Percentiles rank a stretch among this genome's conserved stretches.
Evolutionary conservation across 2,329 filamentous ascomycete genomes (phyloP).

Genomic region (Ilyonectria destructans): DNA sequence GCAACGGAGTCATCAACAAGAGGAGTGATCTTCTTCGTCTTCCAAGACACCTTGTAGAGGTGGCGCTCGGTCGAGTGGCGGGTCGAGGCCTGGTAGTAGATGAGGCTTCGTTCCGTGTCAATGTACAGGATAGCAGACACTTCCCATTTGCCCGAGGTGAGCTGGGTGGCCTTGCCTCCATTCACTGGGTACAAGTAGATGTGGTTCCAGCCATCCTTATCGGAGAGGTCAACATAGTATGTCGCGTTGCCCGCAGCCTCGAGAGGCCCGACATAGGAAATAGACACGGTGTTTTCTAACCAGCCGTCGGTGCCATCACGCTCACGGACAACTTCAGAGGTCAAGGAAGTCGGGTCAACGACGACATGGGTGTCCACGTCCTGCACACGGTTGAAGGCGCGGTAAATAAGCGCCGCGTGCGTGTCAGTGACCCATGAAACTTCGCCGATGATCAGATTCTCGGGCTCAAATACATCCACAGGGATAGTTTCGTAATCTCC

Average conservation of each 20-base stretch:
- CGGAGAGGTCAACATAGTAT: slow-evolving; percentile 79
- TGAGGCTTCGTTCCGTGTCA: slow-evolving; percentile 68
- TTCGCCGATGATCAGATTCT: slow-evolving; percentile 78
- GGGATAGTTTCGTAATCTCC: slow-evolving; percentile 63
- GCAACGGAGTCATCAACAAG: slow-evolving; percentile 74
- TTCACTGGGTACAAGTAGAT: slow-evolving; percentile 75
- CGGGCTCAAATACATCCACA: slow-evolving; percentile 71
- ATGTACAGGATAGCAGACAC: slow-evolving; percentile 73
- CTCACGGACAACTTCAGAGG: slow-evolving; percentile 67
- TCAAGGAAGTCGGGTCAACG: slow-evolving; percentile 67
- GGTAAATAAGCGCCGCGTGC: slow-evolving; percentile 75
- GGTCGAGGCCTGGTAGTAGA: slow-evolving; percentile 78
- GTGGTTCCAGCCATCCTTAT: slow-evolving; percentile 79
- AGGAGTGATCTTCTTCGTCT: slow-evolving; percentile 67
- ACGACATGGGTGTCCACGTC: slow-evolving; percentile 75
- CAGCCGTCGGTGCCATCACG: slow-evolving; percentile 74
- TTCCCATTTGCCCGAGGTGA: slow-evolving; percentile 79
- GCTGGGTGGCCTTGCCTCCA: slow-evolving; percentile 68
- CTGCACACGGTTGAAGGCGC: slow-evolving; percentile 79
- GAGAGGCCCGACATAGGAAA: slow-evolving; percentile 68
- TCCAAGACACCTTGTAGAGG: slow-evolving; percentile 76
- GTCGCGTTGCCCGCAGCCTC: slow-evolving; percentile 53
- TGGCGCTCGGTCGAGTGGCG: slow-evolving; percentile 78
- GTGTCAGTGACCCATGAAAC: slow-evolving; percentile 77
- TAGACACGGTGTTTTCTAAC: slow-evolving; percentile 73